Base-by-base conservation (phyloP, 1,284 basidiomycete genomes). In the Stereum hirsutum region DNA sequence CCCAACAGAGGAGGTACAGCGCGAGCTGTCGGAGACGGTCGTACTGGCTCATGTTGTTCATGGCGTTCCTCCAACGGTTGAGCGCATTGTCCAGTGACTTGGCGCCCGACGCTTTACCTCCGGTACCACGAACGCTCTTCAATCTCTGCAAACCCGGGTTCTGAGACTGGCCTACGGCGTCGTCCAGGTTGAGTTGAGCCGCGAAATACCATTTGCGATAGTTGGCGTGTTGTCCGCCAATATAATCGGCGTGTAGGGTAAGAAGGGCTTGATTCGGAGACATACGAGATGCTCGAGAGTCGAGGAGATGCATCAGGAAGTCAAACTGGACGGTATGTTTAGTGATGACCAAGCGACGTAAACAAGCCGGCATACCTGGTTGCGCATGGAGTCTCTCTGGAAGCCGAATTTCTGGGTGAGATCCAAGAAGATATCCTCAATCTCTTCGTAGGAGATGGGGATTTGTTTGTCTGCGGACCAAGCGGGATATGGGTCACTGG, bases 141-240 rank as follows among this genome's bases (percentile, higher is more conserved):
- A 96, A 80, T 32, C 92, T 87, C 46, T 89, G 81, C 14, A 96
- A 75, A 51, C 92, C 92, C 5, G 93, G 89, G 63, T 96, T 96
- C 60, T 97, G 90, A 4, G 88, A 81, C 55, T 91, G 85, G 42
- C 96, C 96, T 51, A 99, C 95, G 25, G 95, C 96, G 58, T 99
- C 95, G 68, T 99, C 95, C 44, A 99, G 82, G 60, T 99, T 96
- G 61, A 99, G 87, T 64, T 99, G 96, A 8, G 95, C 93, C 23
- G 96, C 96, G 65, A 99, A 99, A 63, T 99, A 99, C 95, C 96
- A 98, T 64, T 94, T 95, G 60, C 92, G 85, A 64, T 96, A 95
- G 70, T 95, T 96, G 54, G 93, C 92, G 59, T 95, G 85, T 58
- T 90, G 89, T 39, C 96, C 96, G 49, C 96, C 96, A 50, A 99